Evolutionary conservation across 441 rosid genomes (phyloP).

Genomic region (Flueggea neowawraea): DNA sequence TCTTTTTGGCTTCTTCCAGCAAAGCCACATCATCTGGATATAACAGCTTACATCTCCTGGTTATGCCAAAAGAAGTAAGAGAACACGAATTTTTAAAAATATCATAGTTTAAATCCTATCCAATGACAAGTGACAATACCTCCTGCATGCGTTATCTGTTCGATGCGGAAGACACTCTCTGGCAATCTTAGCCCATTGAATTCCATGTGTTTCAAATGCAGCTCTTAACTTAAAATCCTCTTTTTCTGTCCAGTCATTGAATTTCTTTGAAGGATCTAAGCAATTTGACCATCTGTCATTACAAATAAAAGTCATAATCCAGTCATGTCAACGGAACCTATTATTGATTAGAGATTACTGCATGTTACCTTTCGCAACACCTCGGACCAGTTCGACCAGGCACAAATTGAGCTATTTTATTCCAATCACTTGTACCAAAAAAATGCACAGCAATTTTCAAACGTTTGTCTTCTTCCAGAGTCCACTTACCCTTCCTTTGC

Average conservation of each 20-base stretch:
- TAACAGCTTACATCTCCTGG: slow-evolving; percentile 76
- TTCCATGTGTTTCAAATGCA: slow-evolving; percentile 56
- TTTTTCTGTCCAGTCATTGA: slow-evolving; percentile 65
- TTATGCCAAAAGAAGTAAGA: not conserved
- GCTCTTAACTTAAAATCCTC: slow-evolving; percentile 72
- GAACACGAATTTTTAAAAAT: not conserved
- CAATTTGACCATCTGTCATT: slow-evolving; percentile 71
- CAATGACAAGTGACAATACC: slow-evolving; percentile 28
- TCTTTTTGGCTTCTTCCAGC: slow-evolving; percentile 50
- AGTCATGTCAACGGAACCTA: slow-evolving; percentile 5
- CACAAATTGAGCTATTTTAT: slow-evolving; percentile 67
- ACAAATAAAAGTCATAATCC: slow-evolving; percentile 10
- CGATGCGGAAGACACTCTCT: slow-evolving; percentile 45
- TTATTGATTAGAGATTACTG: slow-evolving; percentile 6
- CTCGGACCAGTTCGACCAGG: slow-evolving; percentile 73
- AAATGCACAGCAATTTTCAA: slow-evolving; percentile 77
- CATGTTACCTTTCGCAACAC: slow-evolving; percentile 76
- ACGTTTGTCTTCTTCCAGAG: slow-evolving; percentile 63
- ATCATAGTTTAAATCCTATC: not conserved
- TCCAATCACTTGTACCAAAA: slow-evolving; percentile 84
- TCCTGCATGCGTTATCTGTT: slow-evolving; percentile 79
- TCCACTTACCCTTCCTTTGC: slow-evolving; percentile 61
- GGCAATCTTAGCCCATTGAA: slow-evolving; percentile 84
- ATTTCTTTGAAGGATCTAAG: slow-evolving; percentile 70
- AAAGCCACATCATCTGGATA: slow-evolving; percentile 64